Conservation (phyloP, 1,139 yeast species). For the Wickerhamomyces sp. region DNA sequence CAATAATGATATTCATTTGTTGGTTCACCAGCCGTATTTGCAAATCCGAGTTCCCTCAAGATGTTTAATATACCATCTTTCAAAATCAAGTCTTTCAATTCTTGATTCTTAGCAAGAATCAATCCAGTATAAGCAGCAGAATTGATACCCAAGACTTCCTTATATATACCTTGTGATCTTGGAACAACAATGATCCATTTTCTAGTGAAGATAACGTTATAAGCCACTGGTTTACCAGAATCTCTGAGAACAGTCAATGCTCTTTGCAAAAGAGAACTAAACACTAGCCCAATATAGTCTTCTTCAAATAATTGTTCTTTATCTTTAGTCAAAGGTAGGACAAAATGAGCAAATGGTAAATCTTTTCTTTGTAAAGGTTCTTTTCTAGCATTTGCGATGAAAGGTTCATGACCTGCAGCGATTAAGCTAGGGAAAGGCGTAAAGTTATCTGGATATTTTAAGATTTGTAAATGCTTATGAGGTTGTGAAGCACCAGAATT, state of each 20-base stretch:
- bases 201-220: constrained; percentile 77
- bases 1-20: constrained; percentile 42
- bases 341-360: constrained; percentile 79
- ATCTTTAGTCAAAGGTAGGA: constrained; percentile 56
- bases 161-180: constrained; percentile 43
- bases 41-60: constrained; percentile 60
- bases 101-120: constrained; percentile 67
- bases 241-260: constrained; percentile 62
- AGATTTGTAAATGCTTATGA: constrained; percentile 87
- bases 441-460: constrained; percentile 62
- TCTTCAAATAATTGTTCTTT: constrained; percentile 42
- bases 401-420: constrained; percentile 42
- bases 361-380: constrained; percentile 60
- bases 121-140: constrained; percentile 80
- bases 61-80: constrained; percentile 42
- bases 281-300: constrained; percentile 56
- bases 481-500: constrained; percentile 90
- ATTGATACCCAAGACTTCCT: constrained; percentile 56
- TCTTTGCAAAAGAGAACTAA: constrained; percentile 67
- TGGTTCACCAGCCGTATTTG: constrained; percentile 43
- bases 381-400: constrained; percentile 45
- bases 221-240: constrained; percentile 49
- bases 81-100: constrained; percentile 38
- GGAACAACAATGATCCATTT: constrained; percentile 88
- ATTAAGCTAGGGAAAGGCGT: constrained; percentile 57